Conservation (phyloP, 2,329 filamentous ascomycete species). For the Ascosphaera apis region DNA sequence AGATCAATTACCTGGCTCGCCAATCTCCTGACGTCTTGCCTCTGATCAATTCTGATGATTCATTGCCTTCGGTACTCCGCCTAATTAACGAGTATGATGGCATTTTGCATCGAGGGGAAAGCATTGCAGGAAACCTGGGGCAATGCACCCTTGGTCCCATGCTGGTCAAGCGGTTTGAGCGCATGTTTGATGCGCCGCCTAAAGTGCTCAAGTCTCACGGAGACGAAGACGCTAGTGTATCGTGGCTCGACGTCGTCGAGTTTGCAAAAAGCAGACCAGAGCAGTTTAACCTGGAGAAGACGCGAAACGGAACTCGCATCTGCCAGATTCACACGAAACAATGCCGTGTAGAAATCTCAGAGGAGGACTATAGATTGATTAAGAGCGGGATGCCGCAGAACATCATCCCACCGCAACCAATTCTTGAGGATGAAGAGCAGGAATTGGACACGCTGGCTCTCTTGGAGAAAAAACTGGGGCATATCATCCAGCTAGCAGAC, state of each 20-base stretch:
- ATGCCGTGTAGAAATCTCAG: slow-evolving; percentile 59
- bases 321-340: slow-evolving; percentile 71
- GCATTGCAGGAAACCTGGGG: slow-evolving; percentile 63
- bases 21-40: slow-evolving; percentile 39
- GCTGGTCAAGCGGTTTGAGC: slow-evolving; percentile 64
- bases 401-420: slow-evolving; percentile 56
- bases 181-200: slow-evolving; percentile 63
- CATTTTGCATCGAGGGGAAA: slow-evolving; percentile 65
- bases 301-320: slow-evolving; percentile 42
- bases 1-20: slow-evolving; percentile 45
- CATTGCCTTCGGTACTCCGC: slow-evolving; percentile 47
- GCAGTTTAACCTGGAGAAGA: slow-evolving; percentile 51
- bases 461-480: slow-evolving; percentile 51
- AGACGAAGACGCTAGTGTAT: slow-evolving; percentile 38
- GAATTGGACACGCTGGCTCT: slow-evolving; percentile 69
- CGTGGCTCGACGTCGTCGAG: slow-evolving; percentile 68
- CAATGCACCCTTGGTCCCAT: slow-evolving; percentile 64
- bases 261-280: slow-evolving; percentile 61
- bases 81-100: slow-evolving; percentile 65
- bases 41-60: slow-evolving; percentile 41
- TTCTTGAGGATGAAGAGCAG: slow-evolving; percentile 67
- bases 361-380: slow-evolving; percentile 72
- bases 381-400: slow-evolving; percentile 63
- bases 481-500: slow-evolving; percentile 61
- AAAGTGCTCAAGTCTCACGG: slow-evolving; percentile 38